Evolutionary conservation across 176 grass and related monocot genomes (phyloP).

Genomic region (Zoysia pacifica): DNA sequence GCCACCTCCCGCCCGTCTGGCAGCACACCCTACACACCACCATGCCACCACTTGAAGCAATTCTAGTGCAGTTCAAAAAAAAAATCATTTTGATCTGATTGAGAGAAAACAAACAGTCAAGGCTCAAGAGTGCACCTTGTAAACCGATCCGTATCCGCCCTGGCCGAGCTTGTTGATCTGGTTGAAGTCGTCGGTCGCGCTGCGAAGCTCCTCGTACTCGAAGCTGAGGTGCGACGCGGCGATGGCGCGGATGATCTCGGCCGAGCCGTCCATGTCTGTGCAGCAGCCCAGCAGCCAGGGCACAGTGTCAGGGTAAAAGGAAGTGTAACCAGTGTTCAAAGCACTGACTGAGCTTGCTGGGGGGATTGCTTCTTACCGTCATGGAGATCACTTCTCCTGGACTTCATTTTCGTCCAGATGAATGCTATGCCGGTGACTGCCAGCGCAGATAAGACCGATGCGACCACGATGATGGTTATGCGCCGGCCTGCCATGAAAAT

Average conservation of each 20-base stretch:
- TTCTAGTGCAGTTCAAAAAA: background rate
- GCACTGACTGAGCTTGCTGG: too few species aligned
- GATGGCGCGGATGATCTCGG: conserved; percentile 62
- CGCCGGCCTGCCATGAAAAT: conserved; percentile 50
- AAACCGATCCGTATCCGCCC: conserved; percentile 77
- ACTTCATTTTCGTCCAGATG: conserved; percentile 49
- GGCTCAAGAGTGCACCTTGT: conserved; percentile 52
- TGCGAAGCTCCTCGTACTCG: conserved; percentile 63
- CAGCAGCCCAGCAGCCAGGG: background rate
- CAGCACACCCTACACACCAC: conserved; percentile 55
- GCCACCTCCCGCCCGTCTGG: conserved; percentile 71
- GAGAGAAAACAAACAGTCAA: too few species aligned
- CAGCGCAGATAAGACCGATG: conserved; percentile 29
- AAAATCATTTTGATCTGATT: background rate
- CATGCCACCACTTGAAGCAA: background rate
- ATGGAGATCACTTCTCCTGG: conserved; percentile 29
- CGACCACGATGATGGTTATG: conserved; percentile 43
- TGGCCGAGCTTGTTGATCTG: conserved; percentile 80
- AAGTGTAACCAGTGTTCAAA: too few species aligned
- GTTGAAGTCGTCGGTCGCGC: conserved; percentile 64
- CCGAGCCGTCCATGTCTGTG: conserved; percentile 61
- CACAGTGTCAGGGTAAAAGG: background rate
- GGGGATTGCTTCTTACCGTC: conserved; percentile 40
- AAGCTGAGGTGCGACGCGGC: conserved; percentile 59
- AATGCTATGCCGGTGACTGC: conserved; percentile 50